Base-by-base conservation (phyloP, 2,329 filamentous ascomycete genomes). In the Cercospora citrullina region DNA sequence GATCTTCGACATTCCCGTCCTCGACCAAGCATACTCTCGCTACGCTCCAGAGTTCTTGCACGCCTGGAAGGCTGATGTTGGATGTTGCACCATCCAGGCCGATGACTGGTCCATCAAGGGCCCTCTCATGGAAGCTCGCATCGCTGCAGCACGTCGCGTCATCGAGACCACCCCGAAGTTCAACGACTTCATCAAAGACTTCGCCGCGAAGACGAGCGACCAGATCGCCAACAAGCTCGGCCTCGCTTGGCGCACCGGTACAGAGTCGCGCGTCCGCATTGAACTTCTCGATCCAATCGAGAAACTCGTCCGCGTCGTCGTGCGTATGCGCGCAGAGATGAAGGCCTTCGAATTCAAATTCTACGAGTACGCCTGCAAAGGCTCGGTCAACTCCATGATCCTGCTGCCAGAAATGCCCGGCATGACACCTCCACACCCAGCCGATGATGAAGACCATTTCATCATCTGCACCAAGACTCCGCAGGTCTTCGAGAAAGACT, bases 301-400 rank as follows among this genome's bases (percentile, higher is more conserved):
- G 23, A 65, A 65, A 36, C 51, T 68, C 26, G 58, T 68, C 14
- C 66, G 66, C n/a, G 33, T 68, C 33, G 59, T 59, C 31, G 21
- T 64, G 14, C 63, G 66, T 26, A 68, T 68, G 66, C 66, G 66
- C 6, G 26, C 36, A n/a, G 66, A 68, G 33, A 21, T 60, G 16
- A 68, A 65, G 59, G 26, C 33, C 7, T 68, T 68, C 51, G 62
- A 53, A 4, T 68, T 68, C 21, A 55, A 62, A 4, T 65, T 65
- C 23, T 58, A 62, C 21, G 36, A 57, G 45, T 68, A 59, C 45
- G 66, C 55, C 21, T 62, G 45, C 31, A 61, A 65, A 14, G 63
- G 59, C 36, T 31, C 14, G 5, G 33, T 30, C 33, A 36, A 55
- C 8, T 23, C 10, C 58, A 65, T 65, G 58, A 21, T 65, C 30